These are phyloP conservation scores for Phialophora tarda DNA, from an alignment of 2,329 filamentous ascomycete genomes.

Conservation along the genomic window DNA sequence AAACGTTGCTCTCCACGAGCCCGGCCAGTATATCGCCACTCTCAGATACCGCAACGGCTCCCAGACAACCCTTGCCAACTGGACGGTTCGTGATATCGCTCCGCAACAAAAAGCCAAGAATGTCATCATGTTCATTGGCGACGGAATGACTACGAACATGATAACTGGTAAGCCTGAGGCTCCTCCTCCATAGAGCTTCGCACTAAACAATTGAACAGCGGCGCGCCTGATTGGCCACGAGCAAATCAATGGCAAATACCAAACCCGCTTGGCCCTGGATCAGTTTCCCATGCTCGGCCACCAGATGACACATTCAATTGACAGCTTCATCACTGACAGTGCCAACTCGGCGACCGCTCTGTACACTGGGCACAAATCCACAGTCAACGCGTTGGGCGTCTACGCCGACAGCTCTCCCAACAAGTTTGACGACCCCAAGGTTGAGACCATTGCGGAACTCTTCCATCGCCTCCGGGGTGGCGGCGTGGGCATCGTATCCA, in stretches of 20 bases:
- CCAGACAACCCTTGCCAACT: slow-evolving; percentile 71
- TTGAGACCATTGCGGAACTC: slow-evolving; percentile 77
- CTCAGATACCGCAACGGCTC: slow-evolving; percentile 75
- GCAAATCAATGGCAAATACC: slow-evolving; percentile 82
- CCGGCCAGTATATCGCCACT: slow-evolving; percentile 77
- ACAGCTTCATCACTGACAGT: slow-evolving; percentile 83
- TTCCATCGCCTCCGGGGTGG: slow-evolving; percentile 72
- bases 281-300: slow-evolving; percentile 85
- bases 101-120: slow-evolving; percentile 80
- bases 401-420: slow-evolving; percentile 78
- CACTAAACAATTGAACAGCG: slow-evolving; percentile 64
- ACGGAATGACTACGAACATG: slow-evolving; percentile 62
- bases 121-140: slow-evolving; percentile 82
- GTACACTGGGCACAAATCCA: slow-evolving; percentile 83
- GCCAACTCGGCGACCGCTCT: slow-evolving; percentile 83
- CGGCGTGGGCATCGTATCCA: slow-evolving; percentile 71
- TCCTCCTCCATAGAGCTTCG: background rate
- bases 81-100: slow-evolving; percentile 74
- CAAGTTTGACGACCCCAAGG: slow-evolving; percentile 80
- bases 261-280: slow-evolving; percentile 76
- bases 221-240: slow-evolving; percentile 82
- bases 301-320: slow-evolving; percentile 87
- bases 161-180: slow-evolving; percentile 42
- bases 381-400: slow-evolving; percentile 80
- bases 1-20: slow-evolving; percentile 74